phyloP scores from a whole-genome alignment of 306 rosid species.

The Lathyrus aphaca region DNA sequence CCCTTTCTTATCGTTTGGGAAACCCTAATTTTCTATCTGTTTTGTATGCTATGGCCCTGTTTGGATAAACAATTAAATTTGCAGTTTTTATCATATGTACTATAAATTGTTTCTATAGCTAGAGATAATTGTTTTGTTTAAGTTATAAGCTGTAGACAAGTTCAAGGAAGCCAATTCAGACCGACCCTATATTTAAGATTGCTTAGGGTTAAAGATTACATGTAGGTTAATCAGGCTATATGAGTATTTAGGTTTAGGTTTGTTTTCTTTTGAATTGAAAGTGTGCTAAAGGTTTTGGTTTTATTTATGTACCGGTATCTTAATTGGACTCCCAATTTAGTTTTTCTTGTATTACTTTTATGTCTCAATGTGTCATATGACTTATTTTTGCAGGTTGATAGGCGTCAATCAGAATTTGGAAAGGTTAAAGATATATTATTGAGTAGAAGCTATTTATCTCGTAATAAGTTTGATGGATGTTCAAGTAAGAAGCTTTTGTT shows the following conservation, averaged over 20 bases:
- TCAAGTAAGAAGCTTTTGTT: conserved; percentile 48
- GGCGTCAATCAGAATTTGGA: conserved; percentile 52
- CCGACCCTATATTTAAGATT: background rate
- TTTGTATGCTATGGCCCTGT: background rate
- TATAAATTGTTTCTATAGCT: background rate
- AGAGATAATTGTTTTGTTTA: background rate
- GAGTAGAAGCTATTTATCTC: conserved; percentile 50
- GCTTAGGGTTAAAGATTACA: background rate
- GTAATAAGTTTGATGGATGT: conserved; percentile 47
- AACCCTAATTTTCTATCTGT: background rate
- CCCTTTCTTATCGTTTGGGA: background rate
- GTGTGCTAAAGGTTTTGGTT: background rate
- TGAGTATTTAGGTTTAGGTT: background rate
- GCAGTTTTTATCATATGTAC: background rate
- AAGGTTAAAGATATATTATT: conserved; percentile 43
- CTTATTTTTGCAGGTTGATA: conserved; percentile 64
- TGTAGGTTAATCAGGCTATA: background rate
- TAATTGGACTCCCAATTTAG: background rate
- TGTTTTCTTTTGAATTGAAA: background rate
- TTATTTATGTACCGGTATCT: background rate
- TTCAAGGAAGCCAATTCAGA: background rate
- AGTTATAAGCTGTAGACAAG: background rate
- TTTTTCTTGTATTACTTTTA: background rate
- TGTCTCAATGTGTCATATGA: conserved; percentile 8
- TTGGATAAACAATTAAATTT: background rate